Evolutionary conservation across 2,329 filamentous ascomycete genomes (phyloP).

Genomic region (Dothideomycetes sp.): DNA sequence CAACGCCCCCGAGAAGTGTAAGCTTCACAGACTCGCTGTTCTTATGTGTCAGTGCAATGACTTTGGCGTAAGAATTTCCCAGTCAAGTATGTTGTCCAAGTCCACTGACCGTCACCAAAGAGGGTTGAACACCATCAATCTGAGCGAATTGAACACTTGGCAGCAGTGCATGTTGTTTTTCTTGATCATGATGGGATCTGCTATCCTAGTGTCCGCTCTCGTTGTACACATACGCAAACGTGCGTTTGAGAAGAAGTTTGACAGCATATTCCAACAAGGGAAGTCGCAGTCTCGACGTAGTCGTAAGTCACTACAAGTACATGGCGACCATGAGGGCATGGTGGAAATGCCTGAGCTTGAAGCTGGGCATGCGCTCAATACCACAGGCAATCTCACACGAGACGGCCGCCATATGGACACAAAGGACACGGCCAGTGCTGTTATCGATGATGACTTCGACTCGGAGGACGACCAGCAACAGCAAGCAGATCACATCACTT

Average conservation of each 20-base stretch:
- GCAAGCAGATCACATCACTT: slow-evolving; percentile 19
- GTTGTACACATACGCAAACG: slow-evolving; percentile 50
- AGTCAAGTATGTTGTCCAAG: no score
- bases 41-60: slow-evolving; percentile 55
- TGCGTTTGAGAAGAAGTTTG: slow-evolving; percentile 52
- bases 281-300: no score
- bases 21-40: slow-evolving; percentile 57
- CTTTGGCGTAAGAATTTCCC: slow-evolving; percentile 40
- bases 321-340: no score
- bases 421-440: no score
- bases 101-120: slow-evolving; percentile 3
- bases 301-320: no score
- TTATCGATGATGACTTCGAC: no score
- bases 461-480: no score
- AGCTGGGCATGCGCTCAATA: no score
- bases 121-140: slow-evolving; percentile 56
- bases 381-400: no score
- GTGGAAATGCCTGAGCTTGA: no score
- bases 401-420: no score
- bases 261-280: slow-evolving; percentile 44
- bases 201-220: slow-evolving; percentile 55
- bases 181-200: slow-evolving; percentile 54
- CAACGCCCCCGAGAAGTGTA: slow-evolving; percentile 40
- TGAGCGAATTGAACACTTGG: slow-evolving; percentile 53
- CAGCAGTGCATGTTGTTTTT: slow-evolving; percentile 57